Evolutionary conservation across 1,284 basidiomycete genomes (phyloP).

Genomic region (Peniophora sp.): DNA sequence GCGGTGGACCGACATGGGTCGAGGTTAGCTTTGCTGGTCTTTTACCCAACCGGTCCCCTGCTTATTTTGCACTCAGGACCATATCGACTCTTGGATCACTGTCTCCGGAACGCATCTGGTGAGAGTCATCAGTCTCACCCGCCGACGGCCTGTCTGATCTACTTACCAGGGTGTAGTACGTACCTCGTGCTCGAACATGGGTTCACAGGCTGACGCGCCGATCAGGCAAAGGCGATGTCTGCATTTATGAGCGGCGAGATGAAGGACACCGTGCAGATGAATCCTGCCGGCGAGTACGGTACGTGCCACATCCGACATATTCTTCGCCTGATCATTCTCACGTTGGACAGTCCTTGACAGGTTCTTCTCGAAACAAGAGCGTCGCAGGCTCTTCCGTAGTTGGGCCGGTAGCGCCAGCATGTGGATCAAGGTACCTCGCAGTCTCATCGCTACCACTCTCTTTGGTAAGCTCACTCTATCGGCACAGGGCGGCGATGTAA

Average conservation of each 20-base stretch:
- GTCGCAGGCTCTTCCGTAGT: constrained; percentile 85
- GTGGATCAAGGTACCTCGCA: constrained; percentile 72
- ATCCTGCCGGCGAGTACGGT: constrained; percentile 82
- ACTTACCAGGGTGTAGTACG: constrained; percentile 59
- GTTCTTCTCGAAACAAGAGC: constrained; percentile 88
- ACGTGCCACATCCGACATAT: constrained; percentile 10
- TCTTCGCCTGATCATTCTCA: too few species aligned
- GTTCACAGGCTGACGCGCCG: neutral
- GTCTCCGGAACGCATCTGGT: constrained; percentile 87
- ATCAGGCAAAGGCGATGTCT: constrained; percentile 87
- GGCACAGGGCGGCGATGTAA: constrained; percentile 71
- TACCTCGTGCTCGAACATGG: constrained; percentile 4
- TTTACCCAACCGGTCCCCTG: neutral
- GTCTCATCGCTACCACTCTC: neutral
- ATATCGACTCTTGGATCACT: constrained; percentile 76
- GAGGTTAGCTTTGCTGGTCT: constrained; percentile 48
- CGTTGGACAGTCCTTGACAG: constrained; percentile 55
- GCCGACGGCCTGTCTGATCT: constrained; percentile 5
- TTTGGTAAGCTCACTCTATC: neutral
- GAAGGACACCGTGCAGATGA: constrained; percentile 92
- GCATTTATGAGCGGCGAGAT: constrained; percentile 93
- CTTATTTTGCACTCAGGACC: constrained; percentile 36
- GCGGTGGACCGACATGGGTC: constrained; percentile 87
- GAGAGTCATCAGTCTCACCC: constrained; percentile 14
- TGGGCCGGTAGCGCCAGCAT: constrained; percentile 94